phyloP scores from a whole-genome alignment of 352 stramenopile genomes.

The Globisporangium ultimum region DNA sequence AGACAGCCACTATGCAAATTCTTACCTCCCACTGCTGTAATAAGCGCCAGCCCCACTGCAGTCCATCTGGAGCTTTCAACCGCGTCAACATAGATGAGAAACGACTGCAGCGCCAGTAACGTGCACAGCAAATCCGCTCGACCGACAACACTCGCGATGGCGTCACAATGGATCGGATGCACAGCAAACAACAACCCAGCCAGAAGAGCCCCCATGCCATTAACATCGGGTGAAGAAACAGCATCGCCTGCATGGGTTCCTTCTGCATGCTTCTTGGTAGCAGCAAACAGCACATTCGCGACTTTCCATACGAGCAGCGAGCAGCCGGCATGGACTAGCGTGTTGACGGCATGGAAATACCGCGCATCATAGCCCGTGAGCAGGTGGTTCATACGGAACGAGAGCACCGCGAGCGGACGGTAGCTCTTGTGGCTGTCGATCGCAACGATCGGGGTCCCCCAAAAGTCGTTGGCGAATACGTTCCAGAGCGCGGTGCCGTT shows the following conservation, averaged over 20 bases:
- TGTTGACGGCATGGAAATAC: slow-evolving; percentile 66
- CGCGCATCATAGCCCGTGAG: slow-evolving; percentile 18
- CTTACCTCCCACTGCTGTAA: slow-evolving; percentile 16
- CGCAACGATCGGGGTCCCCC: slow-evolving; percentile 58
- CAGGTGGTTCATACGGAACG: slow-evolving; percentile 52
- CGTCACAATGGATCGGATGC: slow-evolving; percentile 90
- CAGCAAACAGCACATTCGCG: slow-evolving; percentile 31
- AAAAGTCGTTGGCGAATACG: slow-evolving; percentile 76
- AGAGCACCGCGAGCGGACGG: slow-evolving; percentile 66
- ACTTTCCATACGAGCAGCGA: slow-evolving; percentile 56
- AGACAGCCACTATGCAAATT: not conserved
- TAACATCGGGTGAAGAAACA: not conserved
- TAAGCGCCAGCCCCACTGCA: slow-evolving; percentile 6
- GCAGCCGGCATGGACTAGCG: slow-evolving; percentile 54
- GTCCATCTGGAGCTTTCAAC: slow-evolving; percentile 18
- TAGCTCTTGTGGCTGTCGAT: slow-evolving; percentile 81
- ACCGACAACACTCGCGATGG: slow-evolving; percentile 88
- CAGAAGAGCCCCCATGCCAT: slow-evolving; percentile 15
- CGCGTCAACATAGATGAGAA: slow-evolving; percentile 51
- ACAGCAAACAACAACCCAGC: slow-evolving; percentile 87
- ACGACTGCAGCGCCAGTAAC: slow-evolving; percentile 53
- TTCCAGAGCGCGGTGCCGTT: slow-evolving; percentile 19
- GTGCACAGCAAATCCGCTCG: slow-evolving; percentile 88
- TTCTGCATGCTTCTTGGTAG: slow-evolving; percentile 1
- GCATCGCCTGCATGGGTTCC: too few species aligned